Evolutionary conservation across 2,329 filamentous ascomycete species (phyloP).

Genomic region (Nigrospora sphaerica): DNA sequence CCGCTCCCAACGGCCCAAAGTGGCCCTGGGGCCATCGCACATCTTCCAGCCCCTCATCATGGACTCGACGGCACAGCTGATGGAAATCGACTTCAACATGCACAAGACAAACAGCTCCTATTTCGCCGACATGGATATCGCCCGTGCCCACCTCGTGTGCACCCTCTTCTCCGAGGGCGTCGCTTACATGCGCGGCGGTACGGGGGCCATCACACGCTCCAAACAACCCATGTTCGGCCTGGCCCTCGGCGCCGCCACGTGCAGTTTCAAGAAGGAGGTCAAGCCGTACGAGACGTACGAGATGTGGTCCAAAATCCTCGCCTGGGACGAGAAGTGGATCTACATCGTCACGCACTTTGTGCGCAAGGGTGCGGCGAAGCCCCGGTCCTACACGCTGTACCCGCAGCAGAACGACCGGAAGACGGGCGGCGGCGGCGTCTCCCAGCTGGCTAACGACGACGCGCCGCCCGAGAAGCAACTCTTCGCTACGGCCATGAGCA

Average conservation of each 20-base stretch:
- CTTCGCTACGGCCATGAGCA: conserved; percentile 45
- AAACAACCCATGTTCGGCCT: conserved; percentile 21
- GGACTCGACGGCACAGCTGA: conserved; percentile 50
- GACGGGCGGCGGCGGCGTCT: not conserved
- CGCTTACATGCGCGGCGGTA: conserved; percentile 23
- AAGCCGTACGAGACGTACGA: conserved; percentile 45
- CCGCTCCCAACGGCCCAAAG: conserved; percentile 31
- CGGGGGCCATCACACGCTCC: conserved; percentile 18
- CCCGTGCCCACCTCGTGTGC: conserved; percentile 57
- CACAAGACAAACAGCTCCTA: conserved; percentile 69
- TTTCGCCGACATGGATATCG: conserved; percentile 62
- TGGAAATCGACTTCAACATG: conserved; percentile 66
- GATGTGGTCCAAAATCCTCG: conserved; percentile 42
- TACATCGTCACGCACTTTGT: conserved; percentile 49
- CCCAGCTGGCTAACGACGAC: not conserved
- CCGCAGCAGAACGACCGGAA: conserved; percentile 16
- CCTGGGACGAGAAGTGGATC: conserved; percentile 52
- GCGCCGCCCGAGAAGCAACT: conserved; percentile 19
- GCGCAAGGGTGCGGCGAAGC: conserved; percentile 25
- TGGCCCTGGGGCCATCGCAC: conserved; percentile 35
- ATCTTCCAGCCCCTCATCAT: conserved; percentile 59
- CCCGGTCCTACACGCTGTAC: conserved; percentile 21
- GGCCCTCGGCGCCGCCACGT: conserved; percentile 47
- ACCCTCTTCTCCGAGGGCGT: conserved; percentile 29
- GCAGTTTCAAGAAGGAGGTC: conserved; percentile 46